phyloP scores from a whole-genome alignment of 306 rosid species.

The Pueraria montana region DNA sequence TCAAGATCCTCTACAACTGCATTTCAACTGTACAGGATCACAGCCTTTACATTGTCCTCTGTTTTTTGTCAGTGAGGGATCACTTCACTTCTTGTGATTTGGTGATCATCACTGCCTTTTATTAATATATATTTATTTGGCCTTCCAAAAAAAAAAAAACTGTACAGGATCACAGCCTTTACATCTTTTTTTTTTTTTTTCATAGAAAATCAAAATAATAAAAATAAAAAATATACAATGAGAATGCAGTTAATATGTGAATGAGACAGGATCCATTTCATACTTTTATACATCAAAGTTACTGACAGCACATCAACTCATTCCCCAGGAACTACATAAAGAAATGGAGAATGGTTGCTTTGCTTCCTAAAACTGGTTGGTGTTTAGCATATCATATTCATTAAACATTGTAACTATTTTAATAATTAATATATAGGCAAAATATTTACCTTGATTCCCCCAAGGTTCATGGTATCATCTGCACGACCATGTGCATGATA shows the following conservation, averaged over 20 bases:
- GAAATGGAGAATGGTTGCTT: conserved; percentile 19
- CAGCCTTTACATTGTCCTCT: neutral
- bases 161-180: neutral
- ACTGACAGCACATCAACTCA: neutral
- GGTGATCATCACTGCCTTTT: no score
- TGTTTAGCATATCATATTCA: neutral
- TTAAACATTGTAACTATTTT: conserved; percentile 20
- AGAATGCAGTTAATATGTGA: neutral
- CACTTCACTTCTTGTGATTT: no score
- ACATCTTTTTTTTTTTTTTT: neutral
- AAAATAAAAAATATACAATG: neutral
- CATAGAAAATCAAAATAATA: neutral
- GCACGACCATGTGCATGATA: conserved; percentile 98
- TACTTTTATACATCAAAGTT: neutral
- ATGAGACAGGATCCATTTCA: neutral
- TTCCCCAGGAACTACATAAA: neutral
- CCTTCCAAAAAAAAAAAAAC: no score
- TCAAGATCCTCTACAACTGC: neutral
- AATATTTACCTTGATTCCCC: conserved; percentile 89
- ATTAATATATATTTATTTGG: no score
- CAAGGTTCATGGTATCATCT: conserved; percentile 98
- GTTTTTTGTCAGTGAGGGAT: no score
- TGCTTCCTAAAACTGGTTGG: conserved; percentile 26
- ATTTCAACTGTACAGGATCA: neutral
- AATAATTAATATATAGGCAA: conserved; percentile 7